Conservation (phyloP, 345 rosid genomes). For the Salix arbutifolia region DNA sequence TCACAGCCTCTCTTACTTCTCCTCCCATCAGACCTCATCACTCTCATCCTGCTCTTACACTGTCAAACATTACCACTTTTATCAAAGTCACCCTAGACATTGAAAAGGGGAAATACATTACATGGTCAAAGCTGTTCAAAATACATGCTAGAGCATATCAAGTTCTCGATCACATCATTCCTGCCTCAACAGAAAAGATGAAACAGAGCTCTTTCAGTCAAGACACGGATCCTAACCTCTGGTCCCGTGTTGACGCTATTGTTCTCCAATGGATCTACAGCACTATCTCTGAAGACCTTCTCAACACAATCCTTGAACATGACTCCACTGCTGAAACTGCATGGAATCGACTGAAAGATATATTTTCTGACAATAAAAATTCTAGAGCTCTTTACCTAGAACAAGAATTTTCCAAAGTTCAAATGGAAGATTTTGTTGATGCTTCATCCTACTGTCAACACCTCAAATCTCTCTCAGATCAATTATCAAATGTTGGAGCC, state of each 20-base stretch:
- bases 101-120: not conserved
- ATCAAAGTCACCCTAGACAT: not conserved
- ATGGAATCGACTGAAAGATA: not conserved
- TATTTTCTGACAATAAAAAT: not conserved
- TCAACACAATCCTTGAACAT: not conserved
- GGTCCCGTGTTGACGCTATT: not conserved
- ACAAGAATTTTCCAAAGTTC: not conserved
- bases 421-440: not conserved
- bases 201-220: not conserved
- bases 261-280: not conserved
- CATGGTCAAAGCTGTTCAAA: not conserved
- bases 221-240: not conserved
- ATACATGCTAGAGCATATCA: not conserved
- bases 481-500: not conserved
- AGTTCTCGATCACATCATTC: not conserved
- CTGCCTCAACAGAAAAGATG: not conserved
- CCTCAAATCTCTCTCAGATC: too few species aligned
- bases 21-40: not conserved
- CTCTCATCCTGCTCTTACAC: not conserved
- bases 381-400: not conserved
- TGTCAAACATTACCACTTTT: not conserved
- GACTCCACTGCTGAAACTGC: not conserved
- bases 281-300: not conserved
- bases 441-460: constrained; percentile 3
- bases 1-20: not conserved